Conservation (phyloP, 768 basidiomycete species). For the Russula ochroleuca region DNA sequence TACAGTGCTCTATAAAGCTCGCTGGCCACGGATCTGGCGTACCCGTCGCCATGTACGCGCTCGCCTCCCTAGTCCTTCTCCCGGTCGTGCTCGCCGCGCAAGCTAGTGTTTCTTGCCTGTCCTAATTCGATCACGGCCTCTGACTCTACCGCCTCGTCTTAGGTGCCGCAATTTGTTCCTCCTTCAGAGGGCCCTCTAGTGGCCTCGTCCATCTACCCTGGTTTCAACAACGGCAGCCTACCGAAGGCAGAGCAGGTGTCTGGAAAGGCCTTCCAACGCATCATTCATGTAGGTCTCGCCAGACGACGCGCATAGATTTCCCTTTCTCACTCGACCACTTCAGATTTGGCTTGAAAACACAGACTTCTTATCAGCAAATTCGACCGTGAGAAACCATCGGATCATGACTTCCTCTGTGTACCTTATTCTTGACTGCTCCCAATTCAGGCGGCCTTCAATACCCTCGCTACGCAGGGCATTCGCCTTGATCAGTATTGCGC, state of each 20-base stretch:
- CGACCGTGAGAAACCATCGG: slow-evolving; percentile 11
- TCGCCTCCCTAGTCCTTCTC: slow-evolving; percentile 9
- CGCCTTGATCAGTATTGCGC: slow-evolving; percentile 42
- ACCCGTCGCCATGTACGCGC: slow-evolving; percentile 12
- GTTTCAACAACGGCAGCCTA: slow-evolving; percentile 43
- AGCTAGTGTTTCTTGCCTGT: background rate
- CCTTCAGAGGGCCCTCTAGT: slow-evolving; percentile 32
- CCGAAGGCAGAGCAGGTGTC: slow-evolving; percentile 37
- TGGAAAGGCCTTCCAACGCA: slow-evolving; percentile 45
- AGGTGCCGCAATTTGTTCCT: slow-evolving; percentile 34
- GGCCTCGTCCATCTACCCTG: slow-evolving; percentile 40
- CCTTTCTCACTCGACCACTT: background rate
- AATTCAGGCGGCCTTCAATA: slow-evolving; percentile 31
- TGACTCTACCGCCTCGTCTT: background rate
- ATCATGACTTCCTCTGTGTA: background rate
- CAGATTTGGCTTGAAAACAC: slow-evolving; percentile 65
- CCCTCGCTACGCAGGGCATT: slow-evolving; percentile 49
- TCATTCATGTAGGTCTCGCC: slow-evolving; percentile 35
- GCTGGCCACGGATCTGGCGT: background rate
- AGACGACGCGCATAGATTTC: background rate
- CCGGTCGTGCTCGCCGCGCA: slow-evolving; percentile 12
- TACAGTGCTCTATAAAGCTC: background rate
- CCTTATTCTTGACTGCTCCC: slow-evolving; percentile 24
- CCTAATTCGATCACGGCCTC: background rate
- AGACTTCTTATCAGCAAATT: slow-evolving; percentile 40